Evolutionary conservation across 2,329 filamentous ascomycete genomes (phyloP).

Genomic region (Didymella glomerata): DNA sequence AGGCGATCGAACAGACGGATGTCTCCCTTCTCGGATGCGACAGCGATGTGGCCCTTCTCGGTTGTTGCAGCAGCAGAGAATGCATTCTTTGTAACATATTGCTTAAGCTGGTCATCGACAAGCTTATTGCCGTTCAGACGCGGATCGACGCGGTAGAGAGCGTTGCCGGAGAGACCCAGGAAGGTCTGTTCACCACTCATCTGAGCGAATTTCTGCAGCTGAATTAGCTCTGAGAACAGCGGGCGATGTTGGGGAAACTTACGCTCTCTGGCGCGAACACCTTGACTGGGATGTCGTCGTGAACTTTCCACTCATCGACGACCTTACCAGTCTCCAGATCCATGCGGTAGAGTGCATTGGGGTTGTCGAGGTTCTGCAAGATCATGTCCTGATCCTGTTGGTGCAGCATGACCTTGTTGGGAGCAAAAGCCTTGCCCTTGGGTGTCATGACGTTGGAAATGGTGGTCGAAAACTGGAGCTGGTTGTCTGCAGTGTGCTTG

Average conservation of each 20-base stretch:
- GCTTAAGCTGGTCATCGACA: slow-evolving; percentile 91
- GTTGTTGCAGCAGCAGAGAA: slow-evolving; percentile 95
- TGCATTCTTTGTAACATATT: slow-evolving; percentile 96
- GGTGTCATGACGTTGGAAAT: slow-evolving; percentile 96
- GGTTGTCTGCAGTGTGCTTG: slow-evolving; percentile 92
- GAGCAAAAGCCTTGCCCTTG: slow-evolving; percentile 81
- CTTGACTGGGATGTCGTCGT: slow-evolving; percentile 92
- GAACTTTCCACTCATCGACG: slow-evolving; percentile 97
- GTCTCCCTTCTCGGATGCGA: slow-evolving; percentile 97
- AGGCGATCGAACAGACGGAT: slow-evolving; percentile 95
- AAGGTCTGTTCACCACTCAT: slow-evolving; percentile 97
- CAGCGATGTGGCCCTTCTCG: slow-evolving; percentile 94
- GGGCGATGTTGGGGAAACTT: slow-evolving; percentile 37
- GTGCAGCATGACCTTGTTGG: slow-evolving; percentile 96
- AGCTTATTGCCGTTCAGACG: slow-evolving; percentile 90
- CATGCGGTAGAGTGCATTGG: slow-evolving; percentile 95
- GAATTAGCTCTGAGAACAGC: slow-evolving; percentile 31
- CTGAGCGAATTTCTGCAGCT: slow-evolving; percentile 83
- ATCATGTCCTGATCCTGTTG: slow-evolving; percentile 90
- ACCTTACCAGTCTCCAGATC: slow-evolving; percentile 98
- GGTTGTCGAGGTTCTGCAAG: slow-evolving; percentile 80
- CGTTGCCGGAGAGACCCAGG: slow-evolving; percentile 90
- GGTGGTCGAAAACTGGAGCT: slow-evolving; percentile 94
- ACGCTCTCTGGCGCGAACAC: slow-evolving; percentile 90
- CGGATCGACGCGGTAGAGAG: slow-evolving; percentile 91